Conservation (phyloP, 148 eudicot species). For the Rhododendron henanense region DNA sequence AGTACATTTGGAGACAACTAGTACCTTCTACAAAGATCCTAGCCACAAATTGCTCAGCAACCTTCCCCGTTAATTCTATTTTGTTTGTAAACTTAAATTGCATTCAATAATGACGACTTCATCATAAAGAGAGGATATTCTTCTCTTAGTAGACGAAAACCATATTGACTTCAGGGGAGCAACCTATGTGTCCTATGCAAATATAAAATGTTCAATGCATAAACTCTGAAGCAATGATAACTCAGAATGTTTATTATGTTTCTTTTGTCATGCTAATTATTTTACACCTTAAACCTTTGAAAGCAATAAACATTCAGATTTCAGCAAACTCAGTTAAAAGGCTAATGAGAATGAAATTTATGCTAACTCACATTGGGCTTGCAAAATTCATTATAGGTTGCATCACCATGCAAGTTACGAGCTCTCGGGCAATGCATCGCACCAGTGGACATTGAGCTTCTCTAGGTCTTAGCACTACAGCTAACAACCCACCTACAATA, state of each 20-base stretch:
- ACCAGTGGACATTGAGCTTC: slow-evolving; percentile 92
- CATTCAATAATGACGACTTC: background rate
- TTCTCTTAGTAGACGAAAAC: background rate
- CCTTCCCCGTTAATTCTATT: background rate
- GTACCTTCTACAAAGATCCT: background rate
- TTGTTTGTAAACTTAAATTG: background rate
- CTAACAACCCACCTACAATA: slow-evolving; percentile 72
- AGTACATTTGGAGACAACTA: background rate
- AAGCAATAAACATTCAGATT: background rate
- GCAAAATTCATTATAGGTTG: slow-evolving; percentile 91
- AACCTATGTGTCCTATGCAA: background rate
- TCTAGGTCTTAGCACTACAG: slow-evolving; percentile 69
- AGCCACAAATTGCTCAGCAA: background rate
- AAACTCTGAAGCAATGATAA: background rate
- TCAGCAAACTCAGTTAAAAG: background rate
- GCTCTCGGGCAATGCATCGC: slow-evolving; percentile 86
- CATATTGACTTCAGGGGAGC: background rate
- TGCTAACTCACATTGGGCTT: slow-evolving; percentile 69
- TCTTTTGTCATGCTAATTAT: background rate
- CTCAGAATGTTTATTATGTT: background rate
- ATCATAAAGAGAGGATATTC: background rate
- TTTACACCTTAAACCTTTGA: background rate
- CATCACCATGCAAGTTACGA: slow-evolving; percentile 82
- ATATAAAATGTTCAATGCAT: background rate
- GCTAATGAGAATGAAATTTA: background rate